Conservation (phyloP, 2,329 filamentous ascomycete genomes). For the Colletotrichum tanaceti region DNA sequence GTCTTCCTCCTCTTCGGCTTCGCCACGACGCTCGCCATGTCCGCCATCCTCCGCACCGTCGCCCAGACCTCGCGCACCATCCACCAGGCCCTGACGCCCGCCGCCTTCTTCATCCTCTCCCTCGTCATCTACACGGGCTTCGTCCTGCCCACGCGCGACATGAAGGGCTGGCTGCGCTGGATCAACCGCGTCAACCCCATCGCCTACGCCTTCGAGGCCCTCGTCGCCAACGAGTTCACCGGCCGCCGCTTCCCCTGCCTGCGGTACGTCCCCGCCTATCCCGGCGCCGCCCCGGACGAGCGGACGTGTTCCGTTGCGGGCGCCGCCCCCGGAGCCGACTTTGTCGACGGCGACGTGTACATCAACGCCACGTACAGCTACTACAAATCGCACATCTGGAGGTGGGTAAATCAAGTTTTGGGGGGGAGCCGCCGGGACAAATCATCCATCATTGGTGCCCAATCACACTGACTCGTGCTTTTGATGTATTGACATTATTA, state of each 20-base stretch:
- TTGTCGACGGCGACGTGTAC: conserved; percentile 59
- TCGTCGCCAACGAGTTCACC: conserved; percentile 73
- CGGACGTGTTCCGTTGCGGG: conserved; percentile 59
- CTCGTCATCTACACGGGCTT: conserved; percentile 68
- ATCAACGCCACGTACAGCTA: conserved; percentile 58
- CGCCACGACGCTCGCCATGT: conserved; percentile 61
- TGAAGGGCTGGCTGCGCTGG: conserved; percentile 62
- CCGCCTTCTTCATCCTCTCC: conserved; percentile 62
- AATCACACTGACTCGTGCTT: too few species aligned
- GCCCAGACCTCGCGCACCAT: conserved; percentile 62
- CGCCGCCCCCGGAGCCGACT: conserved; percentile 53
- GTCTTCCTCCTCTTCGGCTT: conserved; percentile 65
- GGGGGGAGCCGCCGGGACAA: too few species aligned
- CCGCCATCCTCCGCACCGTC: conserved; percentile 62
- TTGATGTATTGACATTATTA: too few species aligned
- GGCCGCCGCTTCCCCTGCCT: conserved; percentile 56
- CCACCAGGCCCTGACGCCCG: conserved; percentile 64
- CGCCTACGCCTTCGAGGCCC: conserved; percentile 73
- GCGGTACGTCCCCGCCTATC: conserved; percentile 43
- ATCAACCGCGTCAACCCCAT: conserved; percentile 65
- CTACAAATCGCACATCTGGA: conserved; percentile 58
- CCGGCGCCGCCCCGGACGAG: conserved; percentile 40
- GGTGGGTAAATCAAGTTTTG: too few species aligned
- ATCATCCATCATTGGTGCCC: too few species aligned
- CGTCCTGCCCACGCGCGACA: conserved; percentile 54